These are phyloP conservation scores for Tolypocladium pustulatum DNA, from an alignment of 2,329 filamentous ascomycete species.

Conservation along the genomic window DNA sequence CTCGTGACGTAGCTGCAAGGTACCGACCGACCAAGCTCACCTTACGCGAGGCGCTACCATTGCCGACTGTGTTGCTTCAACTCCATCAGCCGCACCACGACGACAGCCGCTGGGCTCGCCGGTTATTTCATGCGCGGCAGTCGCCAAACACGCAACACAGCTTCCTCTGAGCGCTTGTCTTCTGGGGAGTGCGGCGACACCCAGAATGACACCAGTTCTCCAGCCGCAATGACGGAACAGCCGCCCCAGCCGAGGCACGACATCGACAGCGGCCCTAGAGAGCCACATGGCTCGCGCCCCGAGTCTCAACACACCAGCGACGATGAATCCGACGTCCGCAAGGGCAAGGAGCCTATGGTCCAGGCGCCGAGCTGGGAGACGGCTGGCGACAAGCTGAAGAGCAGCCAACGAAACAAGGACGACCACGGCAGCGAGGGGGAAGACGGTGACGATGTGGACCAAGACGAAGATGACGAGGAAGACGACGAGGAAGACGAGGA, in stretches of 20 bases:
- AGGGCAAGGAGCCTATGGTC: not conserved
- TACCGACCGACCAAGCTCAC: not conserved
- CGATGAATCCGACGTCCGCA: not conserved
- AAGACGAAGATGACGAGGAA: constrained; percentile 43
- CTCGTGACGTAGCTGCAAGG: not conserved
- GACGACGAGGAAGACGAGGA: constrained; percentile 87
- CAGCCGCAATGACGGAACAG: constrained; percentile 30
- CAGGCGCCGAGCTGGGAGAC: not conserved
- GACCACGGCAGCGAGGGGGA: constrained; percentile 14
- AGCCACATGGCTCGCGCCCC: not conserved
- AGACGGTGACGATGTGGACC: constrained; percentile 26
- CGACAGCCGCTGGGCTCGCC: not conserved
- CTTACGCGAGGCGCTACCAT: not conserved
- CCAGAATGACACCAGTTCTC: constrained; percentile 18
- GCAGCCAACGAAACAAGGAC: constrained; percentile 9
- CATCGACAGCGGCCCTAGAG: constrained; percentile 11
- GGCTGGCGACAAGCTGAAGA: constrained; percentile 6
- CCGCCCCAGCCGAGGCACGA: constrained; percentile 17
- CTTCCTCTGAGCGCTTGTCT: constrained; percentile 3
- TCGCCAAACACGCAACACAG: constrained; percentile 1
- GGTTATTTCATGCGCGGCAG: not conserved
- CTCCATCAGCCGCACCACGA: not conserved
- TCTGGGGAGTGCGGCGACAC: constrained; percentile 6
- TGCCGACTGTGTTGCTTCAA: not conserved
- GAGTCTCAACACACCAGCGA: not conserved